phyloP scores from a whole-genome alignment of 2,329 filamentous ascomycete species.

The Cladosporium sp. region DNA sequence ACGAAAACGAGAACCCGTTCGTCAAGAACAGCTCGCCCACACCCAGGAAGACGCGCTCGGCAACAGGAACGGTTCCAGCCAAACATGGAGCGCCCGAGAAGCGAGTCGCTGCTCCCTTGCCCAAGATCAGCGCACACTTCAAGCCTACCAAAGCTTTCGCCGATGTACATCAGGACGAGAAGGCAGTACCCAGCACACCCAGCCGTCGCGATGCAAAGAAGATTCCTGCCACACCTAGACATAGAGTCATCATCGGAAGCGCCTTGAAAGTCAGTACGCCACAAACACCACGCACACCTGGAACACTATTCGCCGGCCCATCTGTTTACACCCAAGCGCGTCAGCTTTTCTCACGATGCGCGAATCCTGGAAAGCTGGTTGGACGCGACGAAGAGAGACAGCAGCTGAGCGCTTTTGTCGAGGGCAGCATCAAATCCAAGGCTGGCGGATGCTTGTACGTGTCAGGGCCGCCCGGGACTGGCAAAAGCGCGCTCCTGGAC shows the following conservation, averaged over 20 bases:
- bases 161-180: constrained; percentile 36
- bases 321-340: constrained; percentile 85
- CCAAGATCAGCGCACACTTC: constrained; percentile 45
- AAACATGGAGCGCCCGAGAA: constrained; percentile 45
- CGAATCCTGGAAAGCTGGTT: constrained; percentile 68
- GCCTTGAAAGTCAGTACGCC: constrained; percentile 52
- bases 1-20: constrained; percentile 65
- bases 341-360: constrained; percentile 78
- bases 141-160: constrained; percentile 37
- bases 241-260: constrained; percentile 54
- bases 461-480: constrained; percentile 91
- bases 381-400: constrained; percentile 68
- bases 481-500: constrained; percentile 90
- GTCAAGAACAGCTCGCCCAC: constrained; percentile 35
- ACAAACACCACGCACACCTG: constrained; percentile 67
- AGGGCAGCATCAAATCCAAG: constrained; percentile 55
- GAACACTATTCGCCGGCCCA: constrained; percentile 54
- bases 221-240: constrained; percentile 73
- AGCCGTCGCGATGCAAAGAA: constrained; percentile 69
- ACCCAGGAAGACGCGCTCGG: constrained; percentile 32
- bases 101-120: constrained; percentile 41
- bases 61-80: constrained; percentile 37
- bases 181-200: constrained; percentile 62
- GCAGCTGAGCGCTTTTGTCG: constrained; percentile 67
- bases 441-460: constrained; percentile 85